Conservation (phyloP, 192 early-diverging fungal species). For the Coemansia sp. region DNA sequence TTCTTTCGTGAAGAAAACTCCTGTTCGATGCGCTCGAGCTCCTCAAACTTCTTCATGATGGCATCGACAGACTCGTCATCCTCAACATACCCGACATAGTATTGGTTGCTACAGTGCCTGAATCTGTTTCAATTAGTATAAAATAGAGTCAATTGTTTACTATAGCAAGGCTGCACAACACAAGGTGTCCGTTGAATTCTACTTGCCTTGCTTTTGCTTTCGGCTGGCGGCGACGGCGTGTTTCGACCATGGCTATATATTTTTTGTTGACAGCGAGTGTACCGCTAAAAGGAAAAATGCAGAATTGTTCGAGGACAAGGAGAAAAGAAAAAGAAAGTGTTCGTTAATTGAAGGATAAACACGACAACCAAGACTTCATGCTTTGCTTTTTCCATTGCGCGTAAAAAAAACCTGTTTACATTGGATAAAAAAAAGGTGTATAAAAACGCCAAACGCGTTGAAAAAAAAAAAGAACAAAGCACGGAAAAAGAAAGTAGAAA, state of each 20-base stretch:
- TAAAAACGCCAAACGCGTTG: conserved; percentile 6
- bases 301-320: conserved; percentile 5
- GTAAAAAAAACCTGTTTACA: too few species aligned
- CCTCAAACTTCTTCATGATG: conserved; percentile 98
- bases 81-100: conserved; percentile 96
- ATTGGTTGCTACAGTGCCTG: conserved; percentile 40
- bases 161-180: neutral
- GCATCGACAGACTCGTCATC: conserved; percentile 94
- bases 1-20: conserved; percentile 64
- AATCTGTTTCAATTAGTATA: neutral
- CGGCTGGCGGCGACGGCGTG: conserved; percentile 44
- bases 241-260: conserved; percentile 41
- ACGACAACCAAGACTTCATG: too few species aligned
- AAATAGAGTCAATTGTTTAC: neutral
- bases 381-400: too few species aligned
- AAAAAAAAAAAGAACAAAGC: conserved; percentile 1
- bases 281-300: neutral
- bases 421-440: too few species aligned
- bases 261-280: neutral
- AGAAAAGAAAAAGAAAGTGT: conserved; percentile 1
- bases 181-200: neutral
- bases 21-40: conserved; percentile 84
- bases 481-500: too few species aligned
- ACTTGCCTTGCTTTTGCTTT: conserved; percentile 50
- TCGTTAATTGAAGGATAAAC: neutral